Conservation (phyloP, 371 early-diverging fungal genomes). For the Rhizomucor pusillus region DNA sequence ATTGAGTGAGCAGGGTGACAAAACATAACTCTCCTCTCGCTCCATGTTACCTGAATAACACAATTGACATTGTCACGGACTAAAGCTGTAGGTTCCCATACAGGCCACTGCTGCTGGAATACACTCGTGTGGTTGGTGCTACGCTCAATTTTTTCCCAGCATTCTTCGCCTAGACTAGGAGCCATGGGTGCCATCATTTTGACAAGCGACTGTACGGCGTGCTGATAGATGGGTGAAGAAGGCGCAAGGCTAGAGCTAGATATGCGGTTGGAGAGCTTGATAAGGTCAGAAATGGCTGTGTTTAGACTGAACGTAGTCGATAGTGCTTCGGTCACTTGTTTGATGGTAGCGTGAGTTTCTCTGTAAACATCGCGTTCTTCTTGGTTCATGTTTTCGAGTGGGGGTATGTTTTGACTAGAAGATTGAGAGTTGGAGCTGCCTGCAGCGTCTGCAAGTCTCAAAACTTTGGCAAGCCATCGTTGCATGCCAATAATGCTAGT, state of each 20-base stretch:
- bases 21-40: not conserved
- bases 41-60: constrained; percentile 50
- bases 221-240: constrained; percentile 47
- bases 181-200: constrained; percentile 79
- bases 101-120: constrained; percentile 67
- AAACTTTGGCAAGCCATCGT: constrained; percentile 71
- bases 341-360: constrained; percentile 38
- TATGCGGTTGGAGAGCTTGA: constrained; percentile 77
- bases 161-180: constrained; percentile 73
- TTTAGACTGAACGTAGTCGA: constrained; percentile 66
- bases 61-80: constrained; percentile 51
- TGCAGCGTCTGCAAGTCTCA: constrained; percentile 24
- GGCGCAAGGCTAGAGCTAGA: constrained; percentile 15
- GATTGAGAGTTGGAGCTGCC: not conserved
- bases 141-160: constrained; percentile 52
- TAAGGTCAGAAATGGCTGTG: constrained; percentile 78
- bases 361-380: constrained; percentile 60
- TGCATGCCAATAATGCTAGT: constrained; percentile 90
- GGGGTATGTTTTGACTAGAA: constrained; percentile 1
- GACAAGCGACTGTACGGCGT: constrained; percentile 59
- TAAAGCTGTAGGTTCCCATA: constrained; percentile 50
- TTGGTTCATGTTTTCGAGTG: constrained; percentile 39
- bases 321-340: constrained; percentile 65
- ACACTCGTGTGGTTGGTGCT: constrained; percentile 27
- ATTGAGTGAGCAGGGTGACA: not conserved